Base-by-base conservation (phyloP, 805 yeast genomes). In the Peterozyma toletana region DNA sequence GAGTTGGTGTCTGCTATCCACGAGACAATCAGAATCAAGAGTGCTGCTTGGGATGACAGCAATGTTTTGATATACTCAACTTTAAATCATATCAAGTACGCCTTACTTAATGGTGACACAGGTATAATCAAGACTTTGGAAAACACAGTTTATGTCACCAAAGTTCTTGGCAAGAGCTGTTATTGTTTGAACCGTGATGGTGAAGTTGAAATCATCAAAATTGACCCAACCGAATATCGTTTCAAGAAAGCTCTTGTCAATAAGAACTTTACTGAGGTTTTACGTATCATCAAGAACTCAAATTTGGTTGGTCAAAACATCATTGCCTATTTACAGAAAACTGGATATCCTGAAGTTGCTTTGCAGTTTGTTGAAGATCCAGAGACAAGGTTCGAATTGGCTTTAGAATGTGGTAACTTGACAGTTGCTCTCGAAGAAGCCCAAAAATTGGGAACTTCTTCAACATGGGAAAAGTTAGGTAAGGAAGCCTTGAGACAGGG, bases 291-390 rank as follows among this genome's bases (percentile, higher is more conserved):
- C 63, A 82, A 80, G 58, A 80, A 76, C 46, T 90, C 98, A 17
- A 89, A 86, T 57, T 74, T 93, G 58, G 99, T 93, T 42, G 99
- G 99, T 51, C 97, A 95, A 69, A 88, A 90, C 62, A 93, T 93
- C 59, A 90, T 93, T 61, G 93, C 95, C 3, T 93, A 91, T 62
- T 74, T 93, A 57, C 96, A 93, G 63, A 84, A 90, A 69, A 79
- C 87, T 59, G 99, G 99, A 2, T 91, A 84, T 61, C 98, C 99
- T 27, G 99, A 93, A 66, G 82, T 93, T 63, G 99, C 99, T 2
- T 73, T 93, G 49, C 97, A 91, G 64, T 95, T 93, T 59, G 99
- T 93, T 43, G 85, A 89, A 65, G 99, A 93, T 61, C 84, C 98
- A 5, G 96, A 90, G 62, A 87, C 97, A 36, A 79, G 96, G 64